phyloP scores from a whole-genome alignment of 2,329 filamentous ascomycete genomes.

The Apiospora arundinis region DNA sequence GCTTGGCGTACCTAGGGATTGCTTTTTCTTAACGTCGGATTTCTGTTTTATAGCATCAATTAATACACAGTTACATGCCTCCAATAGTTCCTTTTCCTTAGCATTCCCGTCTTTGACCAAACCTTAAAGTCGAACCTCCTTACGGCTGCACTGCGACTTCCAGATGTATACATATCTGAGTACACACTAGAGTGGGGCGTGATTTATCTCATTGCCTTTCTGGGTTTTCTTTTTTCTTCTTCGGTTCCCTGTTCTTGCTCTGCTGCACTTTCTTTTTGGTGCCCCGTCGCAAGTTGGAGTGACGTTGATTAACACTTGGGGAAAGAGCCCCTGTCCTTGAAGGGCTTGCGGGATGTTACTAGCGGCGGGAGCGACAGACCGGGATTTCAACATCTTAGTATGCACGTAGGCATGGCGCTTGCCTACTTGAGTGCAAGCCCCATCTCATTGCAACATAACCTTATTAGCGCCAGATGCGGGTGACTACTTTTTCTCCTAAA shows the following conservation, averaged over 20 bases:
- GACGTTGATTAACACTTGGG: slow-evolving; percentile 2
- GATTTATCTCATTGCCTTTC: too few species aligned
- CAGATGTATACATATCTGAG: too few species aligned
- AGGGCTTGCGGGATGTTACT: not conserved
- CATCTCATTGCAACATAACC: not conserved
- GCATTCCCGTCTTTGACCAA: not conserved
- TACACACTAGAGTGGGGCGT: too few species aligned
- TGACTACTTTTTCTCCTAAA: too few species aligned
- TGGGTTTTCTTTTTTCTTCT: not conserved
- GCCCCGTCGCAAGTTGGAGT: not conserved
- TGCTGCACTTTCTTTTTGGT: not conserved
- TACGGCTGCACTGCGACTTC: not conserved
- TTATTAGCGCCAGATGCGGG: not conserved
- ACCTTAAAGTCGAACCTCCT: not conserved
- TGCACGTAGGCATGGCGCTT: too few species aligned
- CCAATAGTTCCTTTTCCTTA: not conserved
- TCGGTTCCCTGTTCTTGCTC: too few species aligned
- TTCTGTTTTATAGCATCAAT: not conserved
- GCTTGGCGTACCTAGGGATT: not conserved
- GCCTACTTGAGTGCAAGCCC: not conserved
- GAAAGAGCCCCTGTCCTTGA: not conserved
- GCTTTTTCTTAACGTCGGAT: not conserved
- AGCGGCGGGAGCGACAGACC: not conserved
- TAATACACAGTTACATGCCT: not conserved
- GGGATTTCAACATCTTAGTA: not conserved